Evolutionary conservation across 495 filamentous ascomycete genomes (phyloP).

Genomic region (Parathielavia hyrcaniae): DNA sequence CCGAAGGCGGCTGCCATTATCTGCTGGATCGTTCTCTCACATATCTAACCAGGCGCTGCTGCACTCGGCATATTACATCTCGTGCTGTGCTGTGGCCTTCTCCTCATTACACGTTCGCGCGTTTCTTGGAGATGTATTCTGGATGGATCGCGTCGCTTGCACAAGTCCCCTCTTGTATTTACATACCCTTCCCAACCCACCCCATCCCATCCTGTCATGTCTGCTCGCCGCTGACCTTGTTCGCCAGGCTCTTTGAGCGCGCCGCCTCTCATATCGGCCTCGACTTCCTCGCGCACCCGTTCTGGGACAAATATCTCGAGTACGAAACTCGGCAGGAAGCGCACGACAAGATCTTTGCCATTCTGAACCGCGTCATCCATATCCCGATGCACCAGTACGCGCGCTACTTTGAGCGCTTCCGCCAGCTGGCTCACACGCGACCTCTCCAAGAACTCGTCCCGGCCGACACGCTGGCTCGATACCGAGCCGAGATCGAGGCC

Average conservation of each 20-base stretch:
- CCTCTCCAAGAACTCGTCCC: slow-evolving; percentile 69
- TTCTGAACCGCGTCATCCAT: slow-evolving; percentile 77
- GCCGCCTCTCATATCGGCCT: slow-evolving; percentile 78
- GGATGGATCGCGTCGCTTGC: slow-evolving; percentile 46
- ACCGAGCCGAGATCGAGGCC: slow-evolving; percentile 62
- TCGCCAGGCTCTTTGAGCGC: slow-evolving; percentile 83
- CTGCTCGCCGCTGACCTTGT: slow-evolving; percentile 49
- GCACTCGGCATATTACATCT: slow-evolving; percentile 35
- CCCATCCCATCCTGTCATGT: slow-evolving; percentile 32
- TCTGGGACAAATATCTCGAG: slow-evolving; percentile 99
- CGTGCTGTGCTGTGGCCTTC: slow-evolving; percentile 43
- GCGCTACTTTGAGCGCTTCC: slow-evolving; percentile 88
- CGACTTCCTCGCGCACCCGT: slow-evolving; percentile 89
- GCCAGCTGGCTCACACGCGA: slow-evolving; percentile 64
- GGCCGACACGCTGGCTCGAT: slow-evolving; percentile 59
- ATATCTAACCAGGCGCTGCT: slow-evolving; percentile 51
- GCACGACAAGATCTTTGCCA: slow-evolving; percentile 77
- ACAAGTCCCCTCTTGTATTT: slow-evolving; percentile 55
- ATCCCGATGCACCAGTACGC: slow-evolving; percentile 98
- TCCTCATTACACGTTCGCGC: slow-evolving; percentile 38
- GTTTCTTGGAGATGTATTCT: slow-evolving; percentile 39
- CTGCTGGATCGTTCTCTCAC: slow-evolving; percentile 52
- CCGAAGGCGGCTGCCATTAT: slow-evolving; percentile 43
- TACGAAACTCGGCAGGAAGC: slow-evolving; percentile 88
- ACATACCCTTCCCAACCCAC: slow-evolving; percentile 44